Conservation (phyloP, 139 green algal genomes). For the Tetradesmus obliquus region DNA sequence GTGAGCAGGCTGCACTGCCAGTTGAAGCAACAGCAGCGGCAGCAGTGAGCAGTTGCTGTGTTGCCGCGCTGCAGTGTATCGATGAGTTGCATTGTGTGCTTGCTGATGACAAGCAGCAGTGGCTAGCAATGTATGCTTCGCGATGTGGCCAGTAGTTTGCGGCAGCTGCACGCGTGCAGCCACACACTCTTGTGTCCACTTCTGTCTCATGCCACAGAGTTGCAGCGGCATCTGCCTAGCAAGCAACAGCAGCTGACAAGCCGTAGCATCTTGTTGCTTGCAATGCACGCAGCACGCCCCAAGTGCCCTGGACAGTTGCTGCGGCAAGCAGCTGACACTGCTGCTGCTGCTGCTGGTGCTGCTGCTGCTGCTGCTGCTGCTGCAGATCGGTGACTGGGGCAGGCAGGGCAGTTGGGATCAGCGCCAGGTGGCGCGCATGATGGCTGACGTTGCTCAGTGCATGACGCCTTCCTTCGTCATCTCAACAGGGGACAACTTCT, state of each 20-base stretch:
- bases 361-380: background rate
- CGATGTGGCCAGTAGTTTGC: too few relatives aligned
- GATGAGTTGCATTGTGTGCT: too few relatives aligned
- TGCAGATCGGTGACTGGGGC: conserved; percentile 76
- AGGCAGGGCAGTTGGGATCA: conserved; percentile 67
- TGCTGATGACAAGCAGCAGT: too few relatives aligned
- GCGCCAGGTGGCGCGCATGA: conserved; percentile 61
- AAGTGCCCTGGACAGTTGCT: too few relatives aligned
- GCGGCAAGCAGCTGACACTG: background rate
- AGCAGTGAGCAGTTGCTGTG: background rate
- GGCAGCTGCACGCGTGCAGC: too few relatives aligned
- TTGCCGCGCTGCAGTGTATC: background rate
- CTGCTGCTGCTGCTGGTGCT: background rate
- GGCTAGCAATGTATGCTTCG: too few relatives aligned
- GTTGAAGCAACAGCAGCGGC: background rate
- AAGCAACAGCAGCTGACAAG: too few relatives aligned
- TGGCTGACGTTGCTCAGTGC: conserved; percentile 55
- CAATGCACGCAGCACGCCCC: too few relatives aligned
- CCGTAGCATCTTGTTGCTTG: too few relatives aligned
- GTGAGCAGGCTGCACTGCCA: background rate
- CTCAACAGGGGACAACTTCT: conserved; percentile 77
- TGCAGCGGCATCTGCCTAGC: too few relatives aligned
- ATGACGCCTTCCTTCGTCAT: conserved; percentile 68
- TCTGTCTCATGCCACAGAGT: too few relatives aligned
- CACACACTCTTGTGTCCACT: too few relatives aligned